Conservation (phyloP, 2,329 filamentous ascomycete genomes). For the Neurospora sp. region DNA sequence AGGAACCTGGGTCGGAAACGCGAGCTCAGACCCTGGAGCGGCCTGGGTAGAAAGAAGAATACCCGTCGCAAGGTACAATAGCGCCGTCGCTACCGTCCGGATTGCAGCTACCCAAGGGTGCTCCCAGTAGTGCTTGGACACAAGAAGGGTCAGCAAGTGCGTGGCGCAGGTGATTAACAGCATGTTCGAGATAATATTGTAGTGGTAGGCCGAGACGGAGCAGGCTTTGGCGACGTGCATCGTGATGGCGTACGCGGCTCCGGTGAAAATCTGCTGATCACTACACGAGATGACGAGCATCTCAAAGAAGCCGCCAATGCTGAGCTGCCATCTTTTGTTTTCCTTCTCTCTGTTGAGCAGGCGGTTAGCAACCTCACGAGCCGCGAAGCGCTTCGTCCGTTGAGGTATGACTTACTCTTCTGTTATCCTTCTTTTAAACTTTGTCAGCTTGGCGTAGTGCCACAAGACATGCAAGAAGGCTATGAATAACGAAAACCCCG, state of each 20-base stretch:
- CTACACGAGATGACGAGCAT: conserved; percentile 24
- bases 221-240: conserved; percentile 26
- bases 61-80: conserved; percentile 23
- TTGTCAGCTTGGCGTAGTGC: background rate
- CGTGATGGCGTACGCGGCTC: conserved; percentile 26
- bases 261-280: conserved; percentile 29
- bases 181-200: conserved; percentile 27
- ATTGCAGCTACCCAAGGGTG: conserved; percentile 21
- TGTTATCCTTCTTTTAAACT: conserved; percentile 1
- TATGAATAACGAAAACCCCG: conserved; percentile 9
- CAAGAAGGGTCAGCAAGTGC: conserved; percentile 25
- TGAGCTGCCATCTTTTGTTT: conserved; percentile 6
- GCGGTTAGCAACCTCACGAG: background rate
- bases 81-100: conserved; percentile 21
- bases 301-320: conserved; percentile 23
- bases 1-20: conserved; percentile 23
- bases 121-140: conserved; percentile 26
- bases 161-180: conserved; percentile 28
- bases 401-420: conserved; percentile 6
- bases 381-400: background rate
- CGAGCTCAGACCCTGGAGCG: conserved; percentile 9
- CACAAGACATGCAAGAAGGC: conserved; percentile 4
- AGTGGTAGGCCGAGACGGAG: conserved; percentile 27
- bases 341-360: conserved; percentile 5
- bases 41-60: conserved; percentile 23